These are phyloP conservation scores for Crithidia expoeki DNA, from an alignment of 208 protist species.

Conservation along the genomic window DNA sequence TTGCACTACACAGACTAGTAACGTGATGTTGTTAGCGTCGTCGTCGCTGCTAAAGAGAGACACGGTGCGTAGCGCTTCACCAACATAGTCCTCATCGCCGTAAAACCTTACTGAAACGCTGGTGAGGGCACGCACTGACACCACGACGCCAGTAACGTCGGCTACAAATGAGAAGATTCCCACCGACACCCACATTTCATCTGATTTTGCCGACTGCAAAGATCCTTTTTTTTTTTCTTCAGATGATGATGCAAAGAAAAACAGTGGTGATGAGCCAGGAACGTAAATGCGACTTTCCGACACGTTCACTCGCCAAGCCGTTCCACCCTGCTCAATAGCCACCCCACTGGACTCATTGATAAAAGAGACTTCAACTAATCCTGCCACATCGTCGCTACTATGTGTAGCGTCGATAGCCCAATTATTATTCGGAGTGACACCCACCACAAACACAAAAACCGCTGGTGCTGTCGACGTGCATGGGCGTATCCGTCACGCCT, in stretches of 20 bases:
- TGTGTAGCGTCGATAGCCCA: slow-evolving; percentile 24
- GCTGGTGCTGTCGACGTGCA: slow-evolving; percentile 11
- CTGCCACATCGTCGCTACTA: background rate
- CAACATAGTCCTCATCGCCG: background rate
- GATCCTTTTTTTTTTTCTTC: background rate
- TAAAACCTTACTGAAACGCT: background rate
- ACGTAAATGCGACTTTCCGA: background rate
- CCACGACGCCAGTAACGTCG: background rate
- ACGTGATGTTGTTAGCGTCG: background rate
- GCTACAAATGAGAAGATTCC: background rate
- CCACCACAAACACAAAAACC: slow-evolving; percentile 9
- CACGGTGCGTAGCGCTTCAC: background rate
- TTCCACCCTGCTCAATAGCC: background rate
- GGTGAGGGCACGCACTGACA: background rate
- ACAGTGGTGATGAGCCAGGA: background rate
- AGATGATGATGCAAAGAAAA: background rate
- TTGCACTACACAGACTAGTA: slow-evolving; percentile 6
- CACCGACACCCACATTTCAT: background rate
- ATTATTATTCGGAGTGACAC: background rate
- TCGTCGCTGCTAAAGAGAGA: background rate
- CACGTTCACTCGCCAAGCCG: slow-evolving; percentile 16
- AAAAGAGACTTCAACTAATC: background rate
- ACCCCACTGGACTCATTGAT: background rate
- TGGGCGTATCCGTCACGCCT: slow-evolving; percentile 3
- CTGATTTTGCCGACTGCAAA: background rate